These are phyloP conservation scores for Trichosporon faecale DNA, from an alignment of 1,284 basidiomycete species.

Conservation along the genomic window DNA sequence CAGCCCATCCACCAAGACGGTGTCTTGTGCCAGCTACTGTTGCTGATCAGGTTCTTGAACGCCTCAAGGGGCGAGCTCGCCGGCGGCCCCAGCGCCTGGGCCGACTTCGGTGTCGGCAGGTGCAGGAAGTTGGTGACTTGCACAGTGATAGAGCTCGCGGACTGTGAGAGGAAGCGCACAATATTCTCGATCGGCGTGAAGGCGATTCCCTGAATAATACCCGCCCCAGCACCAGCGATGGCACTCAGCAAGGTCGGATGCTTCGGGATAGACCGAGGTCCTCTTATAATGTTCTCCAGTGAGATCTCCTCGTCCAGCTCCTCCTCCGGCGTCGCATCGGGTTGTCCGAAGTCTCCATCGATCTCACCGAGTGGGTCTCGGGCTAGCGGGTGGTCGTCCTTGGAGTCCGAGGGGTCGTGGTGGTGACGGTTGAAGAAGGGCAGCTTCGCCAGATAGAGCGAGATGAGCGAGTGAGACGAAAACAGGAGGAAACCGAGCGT, in stretches of 20 bases:
- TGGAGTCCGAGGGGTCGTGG: conserved; percentile 9
- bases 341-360: conserved; percentile 24
- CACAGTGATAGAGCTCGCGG: conserved; percentile 31
- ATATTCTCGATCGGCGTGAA: conserved; percentile 52
- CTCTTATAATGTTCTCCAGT: conserved; percentile 41
- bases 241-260: conserved; percentile 49
- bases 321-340: background rate
- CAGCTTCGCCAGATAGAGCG: conserved; percentile 42
- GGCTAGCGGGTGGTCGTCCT: conserved; percentile 14
- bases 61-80: conserved; percentile 38
- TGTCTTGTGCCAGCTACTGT: conserved; percentile 39
- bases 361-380: conserved; percentile 22
- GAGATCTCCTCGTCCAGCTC: conserved; percentile 41
- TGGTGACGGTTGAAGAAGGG: conserved; percentile 39
- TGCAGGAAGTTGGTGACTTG: conserved; percentile 26
- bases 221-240: conserved; percentile 47
- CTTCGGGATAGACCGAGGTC: conserved; percentile 41
- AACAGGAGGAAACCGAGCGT: conserved; percentile 51
- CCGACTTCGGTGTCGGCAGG: conserved; percentile 26
- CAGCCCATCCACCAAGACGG: conserved; percentile 48
- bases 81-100: conserved; percentile 21
- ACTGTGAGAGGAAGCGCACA: conserved; percentile 43
- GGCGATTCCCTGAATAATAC: conserved; percentile 45
- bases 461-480: conserved; percentile 49
- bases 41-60: conserved; percentile 36